These are phyloP conservation scores for Telfairia occidentalis DNA, from an alignment of 331 rosid genomes.

Conservation along the genomic window DNA sequence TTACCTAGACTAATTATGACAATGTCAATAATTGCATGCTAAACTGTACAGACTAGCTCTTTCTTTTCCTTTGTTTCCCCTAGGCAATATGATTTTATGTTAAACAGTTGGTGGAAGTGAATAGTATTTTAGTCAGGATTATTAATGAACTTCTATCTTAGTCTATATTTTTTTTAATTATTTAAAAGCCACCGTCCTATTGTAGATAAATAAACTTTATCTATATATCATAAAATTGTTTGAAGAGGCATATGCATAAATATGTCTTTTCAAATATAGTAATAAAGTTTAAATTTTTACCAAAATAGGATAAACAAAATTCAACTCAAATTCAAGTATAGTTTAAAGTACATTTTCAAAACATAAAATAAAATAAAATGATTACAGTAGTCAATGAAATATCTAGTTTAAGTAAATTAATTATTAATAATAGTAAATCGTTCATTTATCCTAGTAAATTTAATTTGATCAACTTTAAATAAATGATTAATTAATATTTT, in stretches of 20 bases:
- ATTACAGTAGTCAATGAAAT: too few relatives aligned
- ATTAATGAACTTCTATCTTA: neutral
- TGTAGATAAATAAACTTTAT: neutral
- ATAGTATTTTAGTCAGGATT: neutral
- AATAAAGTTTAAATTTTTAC: neutral
- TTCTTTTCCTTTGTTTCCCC: neutral
- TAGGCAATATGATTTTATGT: neutral
- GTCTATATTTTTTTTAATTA: too few relatives aligned
- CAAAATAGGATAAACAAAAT: neutral
- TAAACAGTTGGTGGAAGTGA: neutral
- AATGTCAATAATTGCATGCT: neutral
- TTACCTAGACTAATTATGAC: slow-evolving; percentile 11
- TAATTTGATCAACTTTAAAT: neutral
- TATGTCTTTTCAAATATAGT: neutral
- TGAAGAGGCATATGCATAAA: neutral
- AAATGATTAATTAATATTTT: neutral
- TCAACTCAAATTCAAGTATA: neutral
- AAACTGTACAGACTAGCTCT: neutral
- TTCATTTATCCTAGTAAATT: neutral
- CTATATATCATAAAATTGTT: neutral
- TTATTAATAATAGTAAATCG: neutral
- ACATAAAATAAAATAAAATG: too few relatives aligned
- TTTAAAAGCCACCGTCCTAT: neutral
- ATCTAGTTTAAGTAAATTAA: neutral
- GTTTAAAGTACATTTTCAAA: too few relatives aligned